Evolutionary conservation across 148 eudicot species (phyloP), one percentile per base, ranked within the genome.

Genomic region (Amaranthus hypochondriacus): DNA sequence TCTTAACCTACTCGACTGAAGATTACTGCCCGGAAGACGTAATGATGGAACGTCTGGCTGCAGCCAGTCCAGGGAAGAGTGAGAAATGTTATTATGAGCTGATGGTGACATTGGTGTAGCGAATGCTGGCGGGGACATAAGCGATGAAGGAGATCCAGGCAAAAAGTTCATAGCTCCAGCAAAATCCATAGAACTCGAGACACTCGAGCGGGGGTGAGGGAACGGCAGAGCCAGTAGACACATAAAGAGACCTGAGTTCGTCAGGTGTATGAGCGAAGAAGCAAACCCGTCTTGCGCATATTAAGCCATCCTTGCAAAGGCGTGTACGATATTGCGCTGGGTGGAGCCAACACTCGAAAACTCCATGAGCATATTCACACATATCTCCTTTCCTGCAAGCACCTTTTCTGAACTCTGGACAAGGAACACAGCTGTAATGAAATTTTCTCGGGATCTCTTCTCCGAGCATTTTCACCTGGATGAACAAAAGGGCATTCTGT

Each of bases 401-500:
- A 28, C 97, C 97, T 66, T 91, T 91, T 28, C 97, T 80, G 52
- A 87, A 91, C 76, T 91, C 97, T 7, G 97, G 97, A 48, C 97
- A 91, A 48, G 97, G 97, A 28, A 91, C 93, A 77, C 97, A 91
- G 74, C 93, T 89, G 62, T 91, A 91, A 73, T 91, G 97, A 75
- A 82, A 91, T 70, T 91, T 91, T 67, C 97, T 75, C 0, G 92
- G 92, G 97, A 72, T 91, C 97, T 74, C 97, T 74, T 70, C 97
- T 86, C 39, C 97, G 79, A 8, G 97, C 97, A 68, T 91, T 91
- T 77, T 91, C 97, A 7, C 97, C 97, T 0, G 97, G 97, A 67
- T 91, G 97, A 64, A 89, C 92, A 78, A 91, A 91, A 3, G 97
- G 97, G 81, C 97, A 91, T 72, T 91, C 97, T 0, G 97, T 91